Base-by-base conservation (phyloP, 2,329 filamentous ascomycete genomes). In the Exophiala sp. region DNA sequence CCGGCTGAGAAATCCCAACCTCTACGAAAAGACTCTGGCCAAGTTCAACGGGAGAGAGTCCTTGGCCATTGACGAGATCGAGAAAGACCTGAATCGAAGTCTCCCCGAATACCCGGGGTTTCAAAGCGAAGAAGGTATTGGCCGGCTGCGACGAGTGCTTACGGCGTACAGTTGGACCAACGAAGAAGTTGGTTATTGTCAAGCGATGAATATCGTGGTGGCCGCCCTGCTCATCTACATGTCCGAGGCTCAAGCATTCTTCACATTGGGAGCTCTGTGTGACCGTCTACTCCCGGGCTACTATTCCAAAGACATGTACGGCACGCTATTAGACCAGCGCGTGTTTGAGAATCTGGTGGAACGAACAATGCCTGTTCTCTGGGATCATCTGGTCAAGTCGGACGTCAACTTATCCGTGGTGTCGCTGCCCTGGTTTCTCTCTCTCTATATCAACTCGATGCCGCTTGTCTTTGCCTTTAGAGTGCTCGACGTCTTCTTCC, bases 171-270 rank as follows among this genome's bases (percentile, higher is more conserved):
- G 90, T 70, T 98, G 93, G 93, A 87, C 85, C 42, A 93, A 98
- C 63, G 80, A 87, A 46, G 89, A 96, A 58, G 90, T 98, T 48
- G 93, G 93, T 59, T 98, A 98, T 69, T 98, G 93, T 68, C 93
- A 98, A 70, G 93, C 93, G 55, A 98, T 98, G 93, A 98, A 98
- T 68, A 98, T 98, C 60, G 93, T 98, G 27, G 91, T 96, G 47
- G 93, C 93, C 14, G 93, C 93, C n/a, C 73, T 98, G 50, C 78
- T 98, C 61, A 98, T 98, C 75, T 97, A 97, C 73, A 95, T 95
- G 82, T 97, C 90, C 7, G 93, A 98, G 69, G 70, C 85, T 0
- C 93, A 98, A 70, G 93, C 93, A 1, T 98, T 97, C 70, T 98
- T 93, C 68, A 76, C 96, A 6, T 79, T 98, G 37, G 95, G 89